phyloP scores from a whole-genome alignment of 164 flowering plant species.

The Dillenia suffruticosa region DNA sequence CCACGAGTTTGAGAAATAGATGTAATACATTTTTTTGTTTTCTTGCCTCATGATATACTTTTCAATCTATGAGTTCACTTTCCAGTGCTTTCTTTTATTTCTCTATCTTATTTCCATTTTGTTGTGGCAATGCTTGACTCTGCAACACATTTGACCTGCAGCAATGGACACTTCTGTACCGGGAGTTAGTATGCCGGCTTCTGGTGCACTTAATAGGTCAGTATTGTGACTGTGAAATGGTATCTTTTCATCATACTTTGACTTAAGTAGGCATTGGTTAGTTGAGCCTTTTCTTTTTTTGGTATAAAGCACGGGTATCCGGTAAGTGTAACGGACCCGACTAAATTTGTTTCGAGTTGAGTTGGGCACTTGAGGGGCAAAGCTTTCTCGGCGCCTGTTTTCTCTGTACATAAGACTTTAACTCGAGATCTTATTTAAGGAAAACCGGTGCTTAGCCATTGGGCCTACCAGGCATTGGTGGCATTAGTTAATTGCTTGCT shows the following conservation, averaged over 20 bases:
- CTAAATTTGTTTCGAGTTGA: no score
- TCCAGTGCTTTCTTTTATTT: not conserved
- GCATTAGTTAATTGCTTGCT: no score
- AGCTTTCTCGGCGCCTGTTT: no score
- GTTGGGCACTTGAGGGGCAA: no score
- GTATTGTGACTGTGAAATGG: not conserved
- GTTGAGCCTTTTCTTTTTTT: not conserved
- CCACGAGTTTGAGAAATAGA: not conserved
- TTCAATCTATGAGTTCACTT: no score
- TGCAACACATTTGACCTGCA: slow-evolving; percentile 10
- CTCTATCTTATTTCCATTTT: not conserved
- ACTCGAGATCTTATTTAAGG: no score
- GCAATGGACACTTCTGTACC: slow-evolving; percentile 46
- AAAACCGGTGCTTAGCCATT: no score
- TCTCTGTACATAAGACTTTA: no score
- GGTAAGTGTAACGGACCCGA: not conserved
- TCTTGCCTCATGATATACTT: no score
- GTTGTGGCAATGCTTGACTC: not conserved
- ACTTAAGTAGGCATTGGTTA: not conserved
- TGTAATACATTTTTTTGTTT: not conserved
- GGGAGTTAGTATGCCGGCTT: slow-evolving; percentile 12
- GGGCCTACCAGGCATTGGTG: no score
- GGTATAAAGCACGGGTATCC: not conserved
- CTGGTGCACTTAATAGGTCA: slow-evolving; percentile 23
- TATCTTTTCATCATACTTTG: no score